Evolutionary conservation across 345 rosid species (phyloP).

Genomic region (Pelargonium nanum): DNA sequence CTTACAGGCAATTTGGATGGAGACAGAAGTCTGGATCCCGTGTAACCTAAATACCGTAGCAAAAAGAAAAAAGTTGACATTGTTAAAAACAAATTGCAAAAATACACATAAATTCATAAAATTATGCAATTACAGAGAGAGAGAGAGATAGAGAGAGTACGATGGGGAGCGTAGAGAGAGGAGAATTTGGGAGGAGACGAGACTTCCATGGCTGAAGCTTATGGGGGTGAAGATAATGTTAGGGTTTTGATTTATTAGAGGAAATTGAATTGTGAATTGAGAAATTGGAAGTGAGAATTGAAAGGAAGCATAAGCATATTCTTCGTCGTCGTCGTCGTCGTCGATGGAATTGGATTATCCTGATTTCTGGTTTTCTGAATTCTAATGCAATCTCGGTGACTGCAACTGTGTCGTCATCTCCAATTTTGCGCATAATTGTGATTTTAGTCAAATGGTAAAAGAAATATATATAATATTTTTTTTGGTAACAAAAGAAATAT

Average conservation of each 20-base stretch:
- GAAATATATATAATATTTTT: no score
- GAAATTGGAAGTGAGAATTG: not conserved
- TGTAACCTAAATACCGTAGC: slow-evolving; percentile 19
- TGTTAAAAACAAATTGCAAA: not conserved
- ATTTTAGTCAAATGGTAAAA: no score
- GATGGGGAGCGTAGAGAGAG: not conserved
- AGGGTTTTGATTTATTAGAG: not conserved
- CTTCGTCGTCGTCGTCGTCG: not conserved
- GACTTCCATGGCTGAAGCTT: slow-evolving; percentile 37
- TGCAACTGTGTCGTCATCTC: not conserved
- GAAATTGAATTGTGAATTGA: not conserved
- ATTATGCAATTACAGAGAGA: not conserved
- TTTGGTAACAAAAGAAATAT: no score
- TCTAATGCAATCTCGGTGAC: not conserved
- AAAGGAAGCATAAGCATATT: no score
- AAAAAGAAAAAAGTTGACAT: not conserved
- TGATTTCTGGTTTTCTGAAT: not conserved
- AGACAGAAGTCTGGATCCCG: slow-evolving; percentile 18
- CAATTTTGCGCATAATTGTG: no score
- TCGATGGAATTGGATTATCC: not conserved
- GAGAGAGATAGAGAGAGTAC: not conserved
- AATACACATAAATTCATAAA: not conserved
- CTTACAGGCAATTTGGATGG: slow-evolving; percentile 33
- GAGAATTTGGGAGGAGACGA: slow-evolving; percentile 19
- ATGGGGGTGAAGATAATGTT: not conserved